Conservation (phyloP, 805 yeast genomes). For the Barnettozyma pratensis region DNA sequence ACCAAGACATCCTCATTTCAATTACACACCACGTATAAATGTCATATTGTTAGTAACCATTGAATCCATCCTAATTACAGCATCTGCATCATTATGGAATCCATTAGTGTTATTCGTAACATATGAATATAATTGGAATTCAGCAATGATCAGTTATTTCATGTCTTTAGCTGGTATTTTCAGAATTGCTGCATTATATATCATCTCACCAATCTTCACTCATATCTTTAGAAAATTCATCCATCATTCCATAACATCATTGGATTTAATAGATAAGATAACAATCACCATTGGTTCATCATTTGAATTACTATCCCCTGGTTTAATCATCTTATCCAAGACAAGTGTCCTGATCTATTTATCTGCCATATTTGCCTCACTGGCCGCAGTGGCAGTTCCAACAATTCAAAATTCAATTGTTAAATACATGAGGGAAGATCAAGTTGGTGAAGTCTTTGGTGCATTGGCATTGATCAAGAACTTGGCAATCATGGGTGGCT, state of each 20-base stretch:
- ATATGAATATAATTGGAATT: constrained; percentile 47
- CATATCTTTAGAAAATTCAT: constrained; percentile 32
- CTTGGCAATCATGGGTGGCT: constrained; percentile 40
- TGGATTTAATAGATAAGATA: constrained; percentile 49
- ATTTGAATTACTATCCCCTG: constrained; percentile 35
- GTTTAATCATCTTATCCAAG: constrained; percentile 30
- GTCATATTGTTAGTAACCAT: constrained; percentile 44
- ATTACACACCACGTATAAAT: constrained; percentile 35
- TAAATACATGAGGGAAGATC: constrained; percentile 54
- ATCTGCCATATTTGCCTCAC: constrained; percentile 34
- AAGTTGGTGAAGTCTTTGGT: constrained; percentile 70
- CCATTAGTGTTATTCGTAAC: constrained; percentile 49
- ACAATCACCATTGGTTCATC: constrained; percentile 29
- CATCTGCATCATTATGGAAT: constrained; percentile 37
- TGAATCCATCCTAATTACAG: constrained; percentile 38
- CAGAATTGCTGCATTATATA: constrained; percentile 43
- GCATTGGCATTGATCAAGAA: constrained; percentile 59
- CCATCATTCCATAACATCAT: constrained; percentile 31
- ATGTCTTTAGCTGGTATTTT: constrained; percentile 47
- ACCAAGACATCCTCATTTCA: constrained; percentile 32
- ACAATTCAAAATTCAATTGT: constrained; percentile 52
- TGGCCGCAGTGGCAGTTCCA: constrained; percentile 52
- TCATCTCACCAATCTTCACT: constrained; percentile 46
- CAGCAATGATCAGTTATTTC: constrained; percentile 50
- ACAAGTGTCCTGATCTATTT: constrained; percentile 27